Evolutionary conservation across 1,284 basidiomycete species (phyloP), one percentile per base, ranked within the genome.

Genomic region (Tetrapyrgos nigripes): DNA sequence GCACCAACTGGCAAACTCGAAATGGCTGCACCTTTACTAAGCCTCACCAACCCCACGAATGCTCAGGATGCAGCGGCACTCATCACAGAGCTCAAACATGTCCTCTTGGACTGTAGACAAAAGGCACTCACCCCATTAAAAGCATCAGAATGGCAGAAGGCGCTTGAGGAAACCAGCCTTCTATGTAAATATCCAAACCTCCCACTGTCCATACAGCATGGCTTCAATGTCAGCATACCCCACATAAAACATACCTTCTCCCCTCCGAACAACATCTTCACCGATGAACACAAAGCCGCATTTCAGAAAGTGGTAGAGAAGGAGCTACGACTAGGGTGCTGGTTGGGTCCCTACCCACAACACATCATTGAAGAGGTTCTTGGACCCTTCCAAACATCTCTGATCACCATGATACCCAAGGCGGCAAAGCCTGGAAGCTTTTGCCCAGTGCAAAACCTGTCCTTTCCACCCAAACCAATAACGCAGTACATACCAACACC

Each of bases 301-400:
- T 51, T 57, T 14, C 3, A 46, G 9, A 17, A 3, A 11, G n/a
- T 35, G 17, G 27, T 46, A 21, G 14, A 19, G 0, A 50, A 50
- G 2, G 49, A 57, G 35, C 27, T 50, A 1, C 4, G 1, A 26
- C 6, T 29, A 9, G 13, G 33, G 14, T n/a, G 19, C 11, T 57
- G 55, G 55, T 43, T 57, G 19, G 56, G 62, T n/a, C 64, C 61
- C 2, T 55, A 55, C 21, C 48, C 61, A 2, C 48, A 26, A 1
- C 9, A n/a, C 3, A 33, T 31, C 17, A 43, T 65, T 11, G 64
- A 66, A 53, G 17, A 9, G 10, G 35, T 60, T 23, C 53, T 66
- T 19, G 62, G 66, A 1, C 65, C 62, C 13, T 68, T 68, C 51
- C 66, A 66, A 35, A 55, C 66, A 0, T 67, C 67, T 2, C 67